phyloP scores from a whole-genome alignment of 371 early-diverging fungal species.

The Syncephalastrum racemosum region DNA sequence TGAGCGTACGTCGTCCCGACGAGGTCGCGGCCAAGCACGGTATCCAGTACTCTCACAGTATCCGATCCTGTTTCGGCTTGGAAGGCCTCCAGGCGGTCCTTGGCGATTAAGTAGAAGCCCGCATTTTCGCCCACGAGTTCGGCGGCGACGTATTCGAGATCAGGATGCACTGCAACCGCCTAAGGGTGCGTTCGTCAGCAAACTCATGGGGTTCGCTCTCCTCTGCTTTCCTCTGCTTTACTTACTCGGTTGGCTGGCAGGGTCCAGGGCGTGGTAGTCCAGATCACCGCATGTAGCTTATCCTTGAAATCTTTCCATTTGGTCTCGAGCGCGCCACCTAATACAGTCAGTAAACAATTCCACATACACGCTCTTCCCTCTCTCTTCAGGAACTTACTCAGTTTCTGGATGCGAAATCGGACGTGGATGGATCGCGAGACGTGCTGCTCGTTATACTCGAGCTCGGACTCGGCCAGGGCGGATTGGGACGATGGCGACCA shows the following conservation, averaged over 20 bases:
- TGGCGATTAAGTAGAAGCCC: slow-evolving; percentile 49
- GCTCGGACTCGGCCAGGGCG: slow-evolving; percentile 90
- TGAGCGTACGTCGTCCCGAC: slow-evolving; percentile 71
- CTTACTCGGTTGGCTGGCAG: slow-evolving; percentile 80
- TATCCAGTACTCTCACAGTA: slow-evolving; percentile 18
- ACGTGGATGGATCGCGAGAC: slow-evolving; percentile 77
- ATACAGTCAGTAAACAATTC: background rate
- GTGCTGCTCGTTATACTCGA: slow-evolving; percentile 88
- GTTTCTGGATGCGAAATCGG: slow-evolving; percentile 49
- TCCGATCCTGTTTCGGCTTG: slow-evolving; percentile 17
- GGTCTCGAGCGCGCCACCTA: slow-evolving; percentile 16
- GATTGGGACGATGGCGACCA: slow-evolving; percentile 91
- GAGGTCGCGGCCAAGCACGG: slow-evolving; percentile 57
- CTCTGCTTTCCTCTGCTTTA: background rate
- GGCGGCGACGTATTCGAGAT: slow-evolving; percentile 65
- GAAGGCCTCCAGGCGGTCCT: slow-evolving; percentile 43
- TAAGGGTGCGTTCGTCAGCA: slow-evolving; percentile 1
- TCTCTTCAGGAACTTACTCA: slow-evolving; percentile 24
- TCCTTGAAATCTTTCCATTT: slow-evolving; percentile 22
- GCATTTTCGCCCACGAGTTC: slow-evolving; percentile 12
- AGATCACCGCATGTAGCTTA: slow-evolving; percentile 65
- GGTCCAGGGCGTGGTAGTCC: slow-evolving; percentile 99
- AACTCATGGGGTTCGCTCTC: background rate
- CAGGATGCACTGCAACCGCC: slow-evolving; percentile 80
- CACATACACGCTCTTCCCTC: too few relatives aligned